These are phyloP conservation scores for Suillus fuscotomentosus DNA, from an alignment of 768 basidiomycete species.

Conservation along the genomic window DNA sequence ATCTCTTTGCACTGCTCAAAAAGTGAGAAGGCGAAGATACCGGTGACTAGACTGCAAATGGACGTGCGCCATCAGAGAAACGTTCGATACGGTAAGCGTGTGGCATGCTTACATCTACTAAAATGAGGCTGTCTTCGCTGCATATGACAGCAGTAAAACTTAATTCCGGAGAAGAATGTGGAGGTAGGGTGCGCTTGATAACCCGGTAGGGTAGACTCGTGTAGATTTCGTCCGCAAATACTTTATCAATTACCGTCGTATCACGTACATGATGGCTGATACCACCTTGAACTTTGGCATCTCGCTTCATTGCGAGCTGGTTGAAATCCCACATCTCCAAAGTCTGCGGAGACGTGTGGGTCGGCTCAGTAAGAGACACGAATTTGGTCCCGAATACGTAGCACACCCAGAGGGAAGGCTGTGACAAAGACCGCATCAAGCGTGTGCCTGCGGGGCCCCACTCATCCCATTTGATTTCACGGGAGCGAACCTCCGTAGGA, in stretches of 20 bases:
- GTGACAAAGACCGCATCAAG: constrained; percentile 35
- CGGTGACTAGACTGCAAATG: constrained; percentile 20
- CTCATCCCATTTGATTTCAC: constrained; percentile 41
- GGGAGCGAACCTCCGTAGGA: constrained; percentile 14
- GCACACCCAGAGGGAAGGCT: constrained; percentile 54
- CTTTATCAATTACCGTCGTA: constrained; percentile 23
- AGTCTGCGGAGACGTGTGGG: constrained; percentile 12
- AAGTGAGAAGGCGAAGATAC: constrained; percentile 28
- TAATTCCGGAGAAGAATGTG: constrained; percentile 8
- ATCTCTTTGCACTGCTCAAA: constrained; percentile 12
- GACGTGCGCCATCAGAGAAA: background rate
- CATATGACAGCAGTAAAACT: constrained; percentile 42
- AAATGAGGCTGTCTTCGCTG: constrained; percentile 54
- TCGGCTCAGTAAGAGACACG: constrained; percentile 25
- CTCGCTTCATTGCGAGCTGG: constrained; percentile 36
- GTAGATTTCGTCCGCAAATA: constrained; percentile 41
- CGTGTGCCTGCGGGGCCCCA: constrained; percentile 54
- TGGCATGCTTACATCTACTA: constrained; percentile 41
- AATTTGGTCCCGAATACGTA: constrained; percentile 52
- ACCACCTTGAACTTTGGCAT: constrained; percentile 10
- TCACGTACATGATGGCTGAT: constrained; percentile 24
- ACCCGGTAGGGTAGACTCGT: constrained; percentile 50
- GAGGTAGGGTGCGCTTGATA: constrained; percentile 23
- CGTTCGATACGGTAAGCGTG: background rate
- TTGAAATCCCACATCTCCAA: constrained; percentile 54